These are phyloP conservation scores for Hypoxylon fuscum DNA, from an alignment of 495 filamentous ascomycete species.

Conservation along the genomic window DNA sequence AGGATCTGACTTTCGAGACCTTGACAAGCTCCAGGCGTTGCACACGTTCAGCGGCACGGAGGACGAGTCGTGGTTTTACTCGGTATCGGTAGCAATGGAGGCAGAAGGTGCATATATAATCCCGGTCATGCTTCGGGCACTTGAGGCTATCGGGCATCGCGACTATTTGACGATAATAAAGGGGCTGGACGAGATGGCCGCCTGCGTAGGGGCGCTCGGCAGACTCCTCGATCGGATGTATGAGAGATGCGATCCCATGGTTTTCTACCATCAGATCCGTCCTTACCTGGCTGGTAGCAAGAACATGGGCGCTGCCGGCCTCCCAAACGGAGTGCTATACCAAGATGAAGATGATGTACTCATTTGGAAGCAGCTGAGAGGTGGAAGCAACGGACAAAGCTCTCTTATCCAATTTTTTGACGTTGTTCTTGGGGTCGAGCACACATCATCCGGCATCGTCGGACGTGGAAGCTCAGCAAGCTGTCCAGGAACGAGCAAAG, in stretches of 20 bases:
- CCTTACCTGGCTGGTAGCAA: conserved; percentile 94
- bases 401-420: conserved; percentile 96
- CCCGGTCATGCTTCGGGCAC: conserved; percentile 80
- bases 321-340: conserved; percentile 87
- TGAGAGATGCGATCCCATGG: conserved; percentile 88
- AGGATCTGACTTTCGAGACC: conserved; percentile 68
- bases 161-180: conserved; percentile 68
- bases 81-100: conserved; percentile 94
- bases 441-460: conserved; percentile 77
- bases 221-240: conserved; percentile 80
- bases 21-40: conserved; percentile 78
- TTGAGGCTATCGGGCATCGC: conserved; percentile 67
- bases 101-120: conserved; percentile 84
- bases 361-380: conserved; percentile 78
- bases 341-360: conserved; percentile 73
- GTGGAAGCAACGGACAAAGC: conserved; percentile 95
- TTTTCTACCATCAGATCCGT: conserved; percentile 92
- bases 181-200: conserved; percentile 70
- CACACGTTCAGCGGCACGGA: conserved; percentile 90
- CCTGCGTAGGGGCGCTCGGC: conserved; percentile 76
- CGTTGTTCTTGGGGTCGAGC: conserved; percentile 84
- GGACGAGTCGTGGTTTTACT: conserved; percentile 97
- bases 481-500: conserved; percentile 76
- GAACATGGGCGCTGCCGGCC: conserved; percentile 91
- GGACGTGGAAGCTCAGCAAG: conserved; percentile 75